These are phyloP conservation scores for Clitopilus hobsonii DNA, from an alignment of 768 basidiomycete genomes.

Conservation along the genomic window DNA sequence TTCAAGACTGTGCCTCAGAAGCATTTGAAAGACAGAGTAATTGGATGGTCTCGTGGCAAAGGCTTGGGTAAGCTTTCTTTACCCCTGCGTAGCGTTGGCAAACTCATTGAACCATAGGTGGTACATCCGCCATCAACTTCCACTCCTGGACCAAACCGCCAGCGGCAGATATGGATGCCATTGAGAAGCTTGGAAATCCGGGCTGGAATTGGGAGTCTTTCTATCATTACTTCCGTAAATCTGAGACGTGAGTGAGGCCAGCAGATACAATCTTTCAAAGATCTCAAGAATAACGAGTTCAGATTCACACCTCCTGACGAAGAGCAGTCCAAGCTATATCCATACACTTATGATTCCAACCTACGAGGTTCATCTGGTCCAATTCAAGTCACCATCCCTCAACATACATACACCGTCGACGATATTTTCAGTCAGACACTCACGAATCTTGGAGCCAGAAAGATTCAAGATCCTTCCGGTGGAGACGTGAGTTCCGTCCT, in stretches of 20 bases:
- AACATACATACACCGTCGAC: constrained; percentile 21
- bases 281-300: no score
- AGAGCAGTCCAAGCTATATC: constrained; percentile 20
- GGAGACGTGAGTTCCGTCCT: constrained; percentile 20
- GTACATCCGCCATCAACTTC: constrained; percentile 42
- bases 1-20: constrained; percentile 25
- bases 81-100: not conserved
- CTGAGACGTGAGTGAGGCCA: constrained; percentile 26
- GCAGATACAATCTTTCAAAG: no score
- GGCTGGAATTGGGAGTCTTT: constrained; percentile 54
- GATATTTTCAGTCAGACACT: constrained; percentile 18
- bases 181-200: constrained; percentile 45
- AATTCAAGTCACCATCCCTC: constrained; percentile 22
- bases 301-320: constrained; percentile 23
- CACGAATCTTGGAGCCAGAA: constrained; percentile 18
- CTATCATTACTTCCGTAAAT: constrained; percentile 29
- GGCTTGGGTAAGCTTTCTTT: constrained; percentile 20
- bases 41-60: constrained; percentile 25
- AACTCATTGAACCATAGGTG: constrained; percentile 21
- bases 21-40: constrained; percentile 18
- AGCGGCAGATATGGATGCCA: constrained; percentile 22
- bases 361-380: constrained; percentile 22
- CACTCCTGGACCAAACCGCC: constrained; percentile 26
- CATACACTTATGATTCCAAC: constrained; percentile 18
- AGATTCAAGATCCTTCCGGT: constrained; percentile 23